Base-by-base conservation (phyloP, 2,329 filamentous ascomycete genomes). In the Cercospora berteroae region DNA sequence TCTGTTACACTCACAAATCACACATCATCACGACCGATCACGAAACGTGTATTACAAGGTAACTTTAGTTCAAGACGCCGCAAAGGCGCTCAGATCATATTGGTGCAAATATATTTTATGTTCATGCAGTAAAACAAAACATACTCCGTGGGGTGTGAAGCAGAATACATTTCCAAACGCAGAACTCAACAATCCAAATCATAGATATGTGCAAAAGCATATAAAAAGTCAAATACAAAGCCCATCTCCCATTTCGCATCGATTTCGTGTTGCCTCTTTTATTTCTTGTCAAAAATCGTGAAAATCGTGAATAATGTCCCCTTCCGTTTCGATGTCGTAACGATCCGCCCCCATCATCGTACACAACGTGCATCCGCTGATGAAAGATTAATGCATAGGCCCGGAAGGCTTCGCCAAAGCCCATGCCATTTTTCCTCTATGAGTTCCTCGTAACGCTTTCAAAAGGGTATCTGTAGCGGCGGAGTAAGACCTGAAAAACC, bases 401-500 rank as follows among this genome's bases (percentile, higher is more conserved):
- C 31, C 1, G 31, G 31, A 33, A 33, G 12, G 31, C 31, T 33
- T 4, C 31, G 9, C 36, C 6, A 7, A 16, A 39, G 36, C 36
- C 36, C 36, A n/a, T 39, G 36, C 36, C 36, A 16, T n/a, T 39
- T n/a, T 39, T 39, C 36, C 60, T 61, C 66, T 64, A 66, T 65
- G 67, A 65, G 64, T 39, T 64, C n/a, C 50, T 39, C 48, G 60
- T 63, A 74, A 66, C 72, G 68, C 71, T 71, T 71, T 67, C 67
- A 71, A 74, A 73, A 69, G 72, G 72, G 72, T 73, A 74, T 74
- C 69, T 70, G 67, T 59, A 59, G 57, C 18, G 36, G 29, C n/a
- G 18, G 57, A 39, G 31, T 39, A 36, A 13, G 31, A 52, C 48
- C 20, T 13, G 5, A 13, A 23, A 23, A 52, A 23, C 48, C 48